phyloP scores from a whole-genome alignment of 2,329 filamentous ascomycete genomes.

The Xylariaceae sp. region DNA sequence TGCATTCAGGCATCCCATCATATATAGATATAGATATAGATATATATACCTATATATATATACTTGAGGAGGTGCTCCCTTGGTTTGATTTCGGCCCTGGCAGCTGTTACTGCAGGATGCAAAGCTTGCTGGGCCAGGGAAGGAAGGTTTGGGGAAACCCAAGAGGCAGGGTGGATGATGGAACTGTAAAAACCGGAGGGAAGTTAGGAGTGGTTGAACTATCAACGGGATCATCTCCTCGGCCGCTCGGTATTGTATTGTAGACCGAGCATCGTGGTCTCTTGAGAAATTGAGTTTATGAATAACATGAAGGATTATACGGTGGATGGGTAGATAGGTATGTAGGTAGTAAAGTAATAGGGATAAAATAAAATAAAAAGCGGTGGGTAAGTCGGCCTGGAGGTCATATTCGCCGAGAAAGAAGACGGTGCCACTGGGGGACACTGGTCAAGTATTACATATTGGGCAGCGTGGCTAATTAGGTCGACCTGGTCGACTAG shows the following conservation, averaged over 20 bases:
- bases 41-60: too few species aligned
- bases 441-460: slow-evolving; percentile 25
- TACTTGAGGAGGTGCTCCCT: slow-evolving; percentile 4
- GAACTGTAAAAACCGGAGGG: background rate
- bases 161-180: too few species aligned
- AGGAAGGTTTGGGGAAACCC: background rate
- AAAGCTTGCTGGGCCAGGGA: background rate
- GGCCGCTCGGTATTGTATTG: background rate
- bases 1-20: slow-evolving; percentile 2
- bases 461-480: slow-evolving; percentile 33
- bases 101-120: slow-evolving; percentile 16
- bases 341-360: too few species aligned
- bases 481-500: slow-evolving; percentile 30
- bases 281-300: too few species aligned
- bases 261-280: too few species aligned
- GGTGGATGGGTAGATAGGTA: slow-evolving; percentile 2
- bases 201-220: slow-evolving; percentile 1
- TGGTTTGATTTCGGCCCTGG: slow-evolving; percentile 3
- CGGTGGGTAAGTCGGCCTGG: background rate
- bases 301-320: too few species aligned
- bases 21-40: background rate
- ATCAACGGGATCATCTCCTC: slow-evolving; percentile 8
- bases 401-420: slow-evolving; percentile 10
- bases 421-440: slow-evolving; percentile 24
- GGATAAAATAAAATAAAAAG: too few species aligned